Base-by-base conservation (phyloP, 768 basidiomycete genomes). In the Hemileccinum impolitum region DNA sequence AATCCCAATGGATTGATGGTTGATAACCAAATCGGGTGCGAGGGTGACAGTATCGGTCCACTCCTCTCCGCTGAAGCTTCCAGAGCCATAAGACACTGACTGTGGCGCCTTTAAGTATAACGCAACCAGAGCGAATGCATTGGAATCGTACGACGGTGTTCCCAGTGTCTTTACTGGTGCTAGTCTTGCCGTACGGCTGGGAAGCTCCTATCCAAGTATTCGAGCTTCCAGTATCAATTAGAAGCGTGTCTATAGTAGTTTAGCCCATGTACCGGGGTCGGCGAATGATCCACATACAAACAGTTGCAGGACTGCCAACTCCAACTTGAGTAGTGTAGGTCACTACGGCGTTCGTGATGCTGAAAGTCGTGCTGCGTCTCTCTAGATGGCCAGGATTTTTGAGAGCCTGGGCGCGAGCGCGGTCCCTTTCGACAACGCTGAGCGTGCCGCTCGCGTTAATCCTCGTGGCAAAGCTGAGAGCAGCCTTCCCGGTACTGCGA, bases 1-100 rank as follows among this genome's bases (percentile, higher is more conserved):
- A 38, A 63, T 67, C 12, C 72, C 48, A 17, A 74, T 66, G 10
- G 60, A 61, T 55, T 75, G 73, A 14, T 19, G 21, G 19, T 3
- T 23, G 28, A 50, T 31, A 18, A 45, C 25, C 15, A 47, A 26
- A 11, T 12, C 30, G 2, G 44, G 36, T 1, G 38, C 10, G 17
- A 48, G 37, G 5, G 49, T 45, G 30, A 50, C 23, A 11, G 43
- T 50, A 26, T 45, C 49, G 7, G 11, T 21, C 30, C 30, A 50
- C 21, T 50, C 49, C 28, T 40, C 43, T 26, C 49, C 49, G n/a
- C 7, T 38, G 38, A 50, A 50, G 31, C 37, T 45, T 26, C 49
- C 49, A 15, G 49, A 34, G 26, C 39, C 34, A 17, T 54, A 41
- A 19, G 19, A 12, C 6, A 26, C 23, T 15, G 30, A 31, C 30